Evolutionary conservation across 306 rosid species (phyloP), one percentile per base, ranked within the genome.

Genomic region (Malus sylvestris): DNA sequence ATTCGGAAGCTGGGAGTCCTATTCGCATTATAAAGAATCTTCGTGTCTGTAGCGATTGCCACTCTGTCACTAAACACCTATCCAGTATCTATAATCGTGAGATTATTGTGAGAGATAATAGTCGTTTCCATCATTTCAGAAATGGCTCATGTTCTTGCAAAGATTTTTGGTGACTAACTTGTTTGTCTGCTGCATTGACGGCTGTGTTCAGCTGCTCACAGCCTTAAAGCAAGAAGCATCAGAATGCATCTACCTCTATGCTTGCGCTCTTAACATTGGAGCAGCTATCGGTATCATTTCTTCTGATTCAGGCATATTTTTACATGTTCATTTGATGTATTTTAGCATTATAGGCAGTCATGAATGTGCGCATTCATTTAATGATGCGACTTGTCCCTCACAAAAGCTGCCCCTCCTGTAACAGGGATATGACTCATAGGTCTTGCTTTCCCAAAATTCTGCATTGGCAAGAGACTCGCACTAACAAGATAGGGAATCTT

Each of bases 121-220:
- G 89, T 70, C 88, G 83, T 45, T 85, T 90, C 88, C 96, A 86
- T 81, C 96, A 85, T 80, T 90, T 88, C 69, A 78, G 78, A 77
- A 85, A 84, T 29, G 89, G 89, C 30, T 85, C 81, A 8, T 88
- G 92, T 80, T 85, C 92, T 64, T 90, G 92, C 84, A 77, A 85
- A 70, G 86, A 88, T 79, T 86, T 90, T 83, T 88, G 92, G 90
- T 88, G 86, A 87, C 35, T 33, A 59, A 45, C 72, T 13, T 62
- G 59, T 46, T 59, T 46, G 32, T 18, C 23, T 27, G 65, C 71
- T 70, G 68, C 33, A 49, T 16, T 62, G 58, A 53, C 3, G 25
- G 49, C 25, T 57, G 40, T 20, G 55, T 19, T 57, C 35, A 59
- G 42, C 35, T 42, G 23, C 57, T 73, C 68, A 40, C 32, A 35